A percentile compares a stretch with the other conserved stretches of the same genome.
Conservation (phyloP, 2,329 filamentous ascomycete genomes). For the Pezicula neosporulosa region DNA sequence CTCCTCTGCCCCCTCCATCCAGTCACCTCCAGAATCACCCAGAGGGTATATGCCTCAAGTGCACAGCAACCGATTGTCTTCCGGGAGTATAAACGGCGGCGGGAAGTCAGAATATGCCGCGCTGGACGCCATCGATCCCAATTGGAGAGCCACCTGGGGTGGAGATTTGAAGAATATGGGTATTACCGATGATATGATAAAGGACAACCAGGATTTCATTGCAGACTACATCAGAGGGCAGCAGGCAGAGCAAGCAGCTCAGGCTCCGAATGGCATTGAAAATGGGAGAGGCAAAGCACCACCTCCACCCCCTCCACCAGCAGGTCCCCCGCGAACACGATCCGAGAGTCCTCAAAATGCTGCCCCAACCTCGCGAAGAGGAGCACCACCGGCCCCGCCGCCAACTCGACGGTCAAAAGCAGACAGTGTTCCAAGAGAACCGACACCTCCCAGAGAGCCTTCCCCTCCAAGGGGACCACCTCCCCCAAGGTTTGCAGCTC, state of each 20-base stretch:
- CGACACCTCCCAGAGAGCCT: constrained; percentile 66
- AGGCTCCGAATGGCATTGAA: constrained; percentile 35
- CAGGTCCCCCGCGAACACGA: constrained; percentile 31
- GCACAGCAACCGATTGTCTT: constrained; percentile 33
- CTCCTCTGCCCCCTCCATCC: constrained; percentile 44
- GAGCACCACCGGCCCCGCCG: constrained; percentile 48
- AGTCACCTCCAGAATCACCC: constrained; percentile 51
- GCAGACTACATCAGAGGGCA: constrained; percentile 60
- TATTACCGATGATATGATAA: constrained; percentile 63
- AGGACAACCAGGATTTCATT: constrained; percentile 66
- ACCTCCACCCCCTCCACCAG: constrained; percentile 58
- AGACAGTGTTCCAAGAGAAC: constrained; percentile 40
- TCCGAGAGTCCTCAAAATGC: constrained; percentile 27
- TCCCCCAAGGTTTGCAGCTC: constrained; percentile 73
- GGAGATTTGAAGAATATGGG: constrained; percentile 61
- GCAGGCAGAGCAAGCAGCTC: constrained; percentile 41
- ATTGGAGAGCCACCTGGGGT: constrained; percentile 64
- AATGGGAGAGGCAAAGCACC: constrained; percentile 49
- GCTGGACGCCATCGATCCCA: constrained; percentile 60
- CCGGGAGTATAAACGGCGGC: constrained; percentile 43
- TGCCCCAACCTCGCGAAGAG: constrained; percentile 27
- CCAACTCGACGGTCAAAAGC: constrained; percentile 57
- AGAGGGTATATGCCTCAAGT: constrained; percentile 36
- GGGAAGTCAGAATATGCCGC: constrained; percentile 54
- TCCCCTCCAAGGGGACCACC: constrained; percentile 59